Percentiles rank a stretch among this genome's conserved stretches.
phyloP scores from a whole-genome alignment of 228 moss, liverwort and hornwort genomes.

The Sphagnum fallax region DNA sequence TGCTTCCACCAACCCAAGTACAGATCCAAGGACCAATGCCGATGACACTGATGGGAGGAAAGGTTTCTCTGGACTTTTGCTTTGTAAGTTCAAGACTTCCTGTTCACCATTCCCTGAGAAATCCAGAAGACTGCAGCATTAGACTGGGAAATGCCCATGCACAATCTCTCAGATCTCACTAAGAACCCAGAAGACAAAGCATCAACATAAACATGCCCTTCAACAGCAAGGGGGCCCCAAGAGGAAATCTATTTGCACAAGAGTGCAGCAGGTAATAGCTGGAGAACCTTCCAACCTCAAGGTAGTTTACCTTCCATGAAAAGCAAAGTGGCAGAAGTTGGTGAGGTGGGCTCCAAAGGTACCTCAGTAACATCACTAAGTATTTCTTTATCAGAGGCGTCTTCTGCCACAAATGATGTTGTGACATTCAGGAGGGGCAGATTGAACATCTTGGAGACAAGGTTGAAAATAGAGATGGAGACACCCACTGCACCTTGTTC shows the following conservation, averaged over 20 bases:
- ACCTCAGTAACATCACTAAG: constrained; percentile 9
- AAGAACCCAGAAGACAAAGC: too few species aligned
- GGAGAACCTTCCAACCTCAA: too few species aligned
- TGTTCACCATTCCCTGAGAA: constrained; percentile 9
- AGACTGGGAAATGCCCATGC: background rate
- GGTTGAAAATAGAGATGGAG: constrained; percentile 79
- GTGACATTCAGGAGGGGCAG: constrained; percentile 91
- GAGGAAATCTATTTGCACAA: background rate
- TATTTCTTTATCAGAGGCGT: constrained; percentile 45
- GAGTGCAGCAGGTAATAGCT: background rate
- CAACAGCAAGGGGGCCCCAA: background rate
- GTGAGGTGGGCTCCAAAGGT: constrained; percentile 19
- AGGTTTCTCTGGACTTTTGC: constrained; percentile 32
- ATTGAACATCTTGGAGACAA: constrained; percentile 96
- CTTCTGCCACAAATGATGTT: constrained; percentile 92
- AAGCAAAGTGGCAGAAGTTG: constrained; percentile 13
- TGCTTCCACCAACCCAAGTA: constrained; percentile 72
- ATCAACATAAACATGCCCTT: background rate
- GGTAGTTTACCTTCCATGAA: constrained; percentile 24
- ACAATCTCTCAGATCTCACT: background rate
- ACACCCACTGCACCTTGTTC: constrained; percentile 93
- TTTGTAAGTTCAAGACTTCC: background rate
- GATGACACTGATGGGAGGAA: constrained; percentile 80
- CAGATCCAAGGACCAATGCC: constrained; percentile 62
- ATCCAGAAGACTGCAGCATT: constrained; percentile 3